Evolutionary conservation across 306 rosid genomes (phyloP).

Genomic region (Gastrolobium villosum): DNA sequence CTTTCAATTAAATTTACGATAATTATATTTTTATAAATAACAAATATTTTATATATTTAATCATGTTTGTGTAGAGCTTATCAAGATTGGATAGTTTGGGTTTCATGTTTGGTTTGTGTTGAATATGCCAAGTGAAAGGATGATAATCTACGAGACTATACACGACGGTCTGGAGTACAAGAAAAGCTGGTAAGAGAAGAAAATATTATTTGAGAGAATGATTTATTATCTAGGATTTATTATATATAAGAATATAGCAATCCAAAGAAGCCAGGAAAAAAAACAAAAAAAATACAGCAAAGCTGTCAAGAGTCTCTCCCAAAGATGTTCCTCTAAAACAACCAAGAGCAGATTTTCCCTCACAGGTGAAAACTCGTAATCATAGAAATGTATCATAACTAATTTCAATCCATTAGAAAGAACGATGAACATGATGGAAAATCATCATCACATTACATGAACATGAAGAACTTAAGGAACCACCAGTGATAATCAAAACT

Average conservation of each 20-base stretch:
- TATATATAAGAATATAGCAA: neutral
- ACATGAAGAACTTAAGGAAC: neutral
- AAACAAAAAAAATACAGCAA: neutral
- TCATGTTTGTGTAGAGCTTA: slow-evolving; percentile 10
- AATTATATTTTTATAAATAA: neutral
- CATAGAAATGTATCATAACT: slow-evolving; percentile 13
- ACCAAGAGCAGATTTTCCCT: neutral
- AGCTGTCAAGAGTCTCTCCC: neutral
- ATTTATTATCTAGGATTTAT: neutral
- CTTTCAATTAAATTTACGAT: neutral
- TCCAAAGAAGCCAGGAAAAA: neutral
- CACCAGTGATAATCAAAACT: slow-evolving; percentile 15
- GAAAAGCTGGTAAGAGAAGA: neutral
- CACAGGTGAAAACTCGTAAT: neutral
- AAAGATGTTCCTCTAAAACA: too few species aligned
- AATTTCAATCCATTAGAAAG: slow-evolving; percentile 6
- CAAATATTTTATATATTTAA: slow-evolving; percentile 10
- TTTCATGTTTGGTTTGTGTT: neutral
- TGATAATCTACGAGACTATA: slow-evolving; percentile 12
- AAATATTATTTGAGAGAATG: neutral
- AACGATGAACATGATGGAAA: neutral
- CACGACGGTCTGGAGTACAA: neutral
- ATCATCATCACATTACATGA: too few species aligned
- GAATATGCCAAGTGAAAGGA: slow-evolving; percentile 8
- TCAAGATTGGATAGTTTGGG: neutral